phyloP scores from a whole-genome alignment of 148 eudicot genomes.

The Silene latifolia region DNA sequence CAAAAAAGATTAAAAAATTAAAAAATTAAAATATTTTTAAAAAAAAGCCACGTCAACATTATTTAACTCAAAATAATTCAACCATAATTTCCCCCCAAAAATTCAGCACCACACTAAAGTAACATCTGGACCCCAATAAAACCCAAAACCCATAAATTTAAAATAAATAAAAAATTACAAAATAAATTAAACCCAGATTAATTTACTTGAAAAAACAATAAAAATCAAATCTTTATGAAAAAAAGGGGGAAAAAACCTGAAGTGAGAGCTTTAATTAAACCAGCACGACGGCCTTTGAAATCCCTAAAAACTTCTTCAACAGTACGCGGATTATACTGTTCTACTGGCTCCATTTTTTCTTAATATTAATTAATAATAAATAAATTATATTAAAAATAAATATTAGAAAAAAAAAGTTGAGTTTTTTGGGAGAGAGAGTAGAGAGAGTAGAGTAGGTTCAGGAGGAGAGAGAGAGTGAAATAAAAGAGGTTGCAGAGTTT shows the following conservation, averaged over 20 bases:
- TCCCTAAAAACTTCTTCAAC: constrained; percentile 67
- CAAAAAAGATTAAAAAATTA: constrained; percentile 6
- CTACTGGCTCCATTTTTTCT: constrained; percentile 37
- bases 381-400: too few relatives aligned
- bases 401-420: not conserved
- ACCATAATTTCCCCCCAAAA: constrained; percentile 11
- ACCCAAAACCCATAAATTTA: not conserved
- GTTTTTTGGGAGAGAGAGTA: not conserved
- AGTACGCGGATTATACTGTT: constrained; percentile 46
- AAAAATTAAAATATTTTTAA: not conserved
- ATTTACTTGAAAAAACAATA: too few relatives aligned
- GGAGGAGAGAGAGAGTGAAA: not conserved
- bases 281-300: constrained; percentile 55
- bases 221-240: not conserved
- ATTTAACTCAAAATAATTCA: not conserved
- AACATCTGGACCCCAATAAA: not conserved
- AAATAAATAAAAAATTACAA: not conserved
- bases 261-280: constrained; percentile 55
- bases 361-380: not conserved
- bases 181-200: not conserved
- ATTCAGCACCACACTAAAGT: not conserved
- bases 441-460: not conserved
- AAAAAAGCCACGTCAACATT: not conserved
- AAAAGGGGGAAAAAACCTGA: constrained; percentile 24
- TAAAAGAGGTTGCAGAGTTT: not conserved